phyloP scores from a whole-genome alignment of 2,329 filamentous ascomycete species.

The Aureobasidium zeae region DNA sequence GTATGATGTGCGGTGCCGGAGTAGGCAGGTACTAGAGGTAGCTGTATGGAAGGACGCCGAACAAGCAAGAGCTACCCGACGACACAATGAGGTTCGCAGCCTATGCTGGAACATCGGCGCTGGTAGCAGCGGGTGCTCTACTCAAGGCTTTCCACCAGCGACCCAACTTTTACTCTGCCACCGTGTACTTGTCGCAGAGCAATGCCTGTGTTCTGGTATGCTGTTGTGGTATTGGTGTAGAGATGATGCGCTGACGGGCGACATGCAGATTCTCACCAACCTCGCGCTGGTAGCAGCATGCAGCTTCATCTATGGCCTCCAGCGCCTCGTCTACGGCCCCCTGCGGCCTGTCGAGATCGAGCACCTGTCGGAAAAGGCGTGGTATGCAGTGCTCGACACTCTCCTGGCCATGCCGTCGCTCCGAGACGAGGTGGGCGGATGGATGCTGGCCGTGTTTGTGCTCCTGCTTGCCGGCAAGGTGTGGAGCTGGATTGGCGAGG shows the following conservation, averaged over 20 bases:
- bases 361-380: conserved; percentile 92
- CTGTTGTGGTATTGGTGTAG: no score
- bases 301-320: conserved; percentile 74
- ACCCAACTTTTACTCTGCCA: conserved; percentile 96
- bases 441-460: conserved; percentile 96
- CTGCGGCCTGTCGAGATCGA: conserved; percentile 92
- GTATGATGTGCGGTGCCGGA: no score
- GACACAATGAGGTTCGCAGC: conserved; percentile 20
- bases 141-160: conserved; percentile 88
- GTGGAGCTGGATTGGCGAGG: conserved; percentile 97
- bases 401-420: conserved; percentile 98
- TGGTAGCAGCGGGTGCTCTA: conserved; percentile 73
- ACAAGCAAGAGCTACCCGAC: background rate
- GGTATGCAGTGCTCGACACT: conserved; percentile 97
- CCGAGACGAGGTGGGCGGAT: conserved; percentile 84
- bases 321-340: conserved; percentile 80
- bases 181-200: conserved; percentile 92
- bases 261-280: conserved; percentile 72
- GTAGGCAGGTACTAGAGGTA: no score
- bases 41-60: background rate
- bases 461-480: conserved; percentile 87
- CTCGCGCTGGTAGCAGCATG: conserved; percentile 73
- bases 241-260: no score
- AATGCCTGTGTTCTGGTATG: conserved; percentile 84
- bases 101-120: conserved; percentile 51